Conservation (phyloP, 2,329 filamentous ascomycete species). For the Alternaria burnsii region DNA sequence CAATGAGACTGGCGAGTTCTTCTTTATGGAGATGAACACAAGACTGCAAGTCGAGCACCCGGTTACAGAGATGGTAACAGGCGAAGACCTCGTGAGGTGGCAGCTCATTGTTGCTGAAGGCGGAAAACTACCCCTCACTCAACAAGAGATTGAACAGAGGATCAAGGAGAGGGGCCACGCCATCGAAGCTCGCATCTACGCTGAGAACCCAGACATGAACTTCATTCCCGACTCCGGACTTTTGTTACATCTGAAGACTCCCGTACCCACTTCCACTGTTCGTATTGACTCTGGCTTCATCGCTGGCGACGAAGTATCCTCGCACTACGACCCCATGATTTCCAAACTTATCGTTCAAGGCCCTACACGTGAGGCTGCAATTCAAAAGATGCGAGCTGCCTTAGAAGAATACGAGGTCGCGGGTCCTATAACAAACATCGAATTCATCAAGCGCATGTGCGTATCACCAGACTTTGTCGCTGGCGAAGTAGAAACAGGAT, state of each 20-base stretch:
- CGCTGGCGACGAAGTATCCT: conserved; percentile 88
- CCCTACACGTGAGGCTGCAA: conserved; percentile 77
- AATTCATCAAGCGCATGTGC: conserved; percentile 91
- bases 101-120: conserved; percentile 87
- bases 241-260: conserved; percentile 82
- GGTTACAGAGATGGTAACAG: conserved; percentile 83
- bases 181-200: conserved; percentile 96
- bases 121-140: conserved; percentile 70
- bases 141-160: conserved; percentile 70
- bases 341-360: conserved; percentile 95
- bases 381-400: conserved; percentile 81
- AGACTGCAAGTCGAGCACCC: conserved; percentile 96
- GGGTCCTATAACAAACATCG: conserved; percentile 92
- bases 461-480: conserved; percentile 81
- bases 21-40: conserved; percentile 79
- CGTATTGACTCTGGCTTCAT: conserved; percentile 94
- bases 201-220: conserved; percentile 88
- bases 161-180: conserved; percentile 83
- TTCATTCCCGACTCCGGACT: conserved; percentile 95
- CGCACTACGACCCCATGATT: conserved; percentile 98
- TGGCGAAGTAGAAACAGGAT: conserved; percentile 93
- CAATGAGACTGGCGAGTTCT: conserved; percentile 71
- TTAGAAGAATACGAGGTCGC: conserved; percentile 91
- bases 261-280: conserved; percentile 72
- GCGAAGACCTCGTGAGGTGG: conserved; percentile 88